Evolutionary conservation across 306 rosid species (phyloP), one percentile per base, ranked within the genome.

Genomic region (Myrica gale): DNA sequence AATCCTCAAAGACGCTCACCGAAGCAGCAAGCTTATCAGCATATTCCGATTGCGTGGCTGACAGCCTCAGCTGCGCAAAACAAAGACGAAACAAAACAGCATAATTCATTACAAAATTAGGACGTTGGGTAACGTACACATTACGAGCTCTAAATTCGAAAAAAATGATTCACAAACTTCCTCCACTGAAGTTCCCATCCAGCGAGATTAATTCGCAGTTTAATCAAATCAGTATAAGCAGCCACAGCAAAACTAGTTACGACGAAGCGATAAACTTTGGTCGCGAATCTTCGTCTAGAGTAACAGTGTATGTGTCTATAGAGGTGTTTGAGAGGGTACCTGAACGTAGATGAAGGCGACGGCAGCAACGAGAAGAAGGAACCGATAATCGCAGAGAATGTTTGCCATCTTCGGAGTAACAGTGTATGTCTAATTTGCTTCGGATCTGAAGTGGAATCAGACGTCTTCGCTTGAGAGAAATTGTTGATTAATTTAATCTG

Each of bases 21-120:
- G 97, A 93, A 47, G 81, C 84, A 16, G 98, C 95, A 12, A 95
- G 97, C 85, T 93, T 96, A 88, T 95, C 98, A 43, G 96, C 94
- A 65, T 95, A 95, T 78, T 90, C 78, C 7, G 97, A 89, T 71
- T 95, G 98, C 5, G 97, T 88, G 10, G 91, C 77, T 74, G 92
- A 95, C 75, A 95, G 94, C 86, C 97, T 87, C 82, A 90, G 77
- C 98, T 95, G 17, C 21, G 21, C 45, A 72, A 11, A 71, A 76
- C 32, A 41, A 45, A 70, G 21, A 41, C 45, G 74, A 11, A 71
- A 76, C 32, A 41, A 45, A 70, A 47, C 55, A 50, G 50, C 21
- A 44, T 8, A 5, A 21, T 26, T 60, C 6, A 60, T 15, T 41
- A 39, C 6, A 60, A 60, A 21, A 12, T 32, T 26, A 26, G 32